These are phyloP conservation scores for Helminthosporium solani DNA, from an alignment of 2,329 filamentous ascomycete species.

Conservation along the genomic window DNA sequence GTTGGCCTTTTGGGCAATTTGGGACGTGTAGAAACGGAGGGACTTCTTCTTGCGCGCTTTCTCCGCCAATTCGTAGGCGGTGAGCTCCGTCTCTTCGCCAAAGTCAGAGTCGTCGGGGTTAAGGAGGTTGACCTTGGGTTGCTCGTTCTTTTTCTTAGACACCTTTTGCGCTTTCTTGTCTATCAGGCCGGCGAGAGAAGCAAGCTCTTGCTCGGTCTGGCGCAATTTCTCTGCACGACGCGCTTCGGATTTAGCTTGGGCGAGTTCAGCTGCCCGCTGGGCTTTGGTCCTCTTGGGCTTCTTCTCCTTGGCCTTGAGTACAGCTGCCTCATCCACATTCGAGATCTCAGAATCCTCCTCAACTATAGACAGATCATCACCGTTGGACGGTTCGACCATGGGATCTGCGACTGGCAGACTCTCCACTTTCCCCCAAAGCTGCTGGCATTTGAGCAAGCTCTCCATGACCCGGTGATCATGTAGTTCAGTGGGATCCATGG, in stretches of 20 bases:
- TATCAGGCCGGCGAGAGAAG: conserved; percentile 67
- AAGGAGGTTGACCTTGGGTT: conserved; percentile 36
- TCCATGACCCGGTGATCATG: conserved; percentile 92
- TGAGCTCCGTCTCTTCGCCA: conserved; percentile 81
- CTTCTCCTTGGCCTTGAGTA: conserved; percentile 32
- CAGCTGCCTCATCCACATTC: conserved; percentile 37
- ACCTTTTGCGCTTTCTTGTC: conserved; percentile 51
- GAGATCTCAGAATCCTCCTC: conserved; percentile 34
- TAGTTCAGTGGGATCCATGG: conserved; percentile 74
- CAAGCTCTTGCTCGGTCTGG: conserved; percentile 68
- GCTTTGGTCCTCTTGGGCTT: conserved; percentile 50
- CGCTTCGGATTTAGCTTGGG: conserved; percentile 56
- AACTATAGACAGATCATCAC: conserved; percentile 38
- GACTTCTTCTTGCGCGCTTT: conserved; percentile 90
- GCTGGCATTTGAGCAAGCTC: conserved; percentile 73
- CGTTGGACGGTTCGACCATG: conserved; percentile 34
- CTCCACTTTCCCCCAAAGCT: conserved; percentile 76
- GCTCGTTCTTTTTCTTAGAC: conserved; percentile 42
- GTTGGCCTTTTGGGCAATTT: conserved; percentile 92
- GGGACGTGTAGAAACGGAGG: conserved; percentile 95
- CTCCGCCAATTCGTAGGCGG: conserved; percentile 75
- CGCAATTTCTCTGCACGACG: conserved; percentile 55
- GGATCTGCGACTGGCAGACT: conserved; percentile 57
- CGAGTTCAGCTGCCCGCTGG: conserved; percentile 52
- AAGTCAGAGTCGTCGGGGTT: conserved; percentile 79